Percentiles rank a stretch among this genome's conserved stretches.
phyloP scores from a whole-genome alignment of 73 alveolate genomes.

The Paramecium sexaurelia region DNA sequence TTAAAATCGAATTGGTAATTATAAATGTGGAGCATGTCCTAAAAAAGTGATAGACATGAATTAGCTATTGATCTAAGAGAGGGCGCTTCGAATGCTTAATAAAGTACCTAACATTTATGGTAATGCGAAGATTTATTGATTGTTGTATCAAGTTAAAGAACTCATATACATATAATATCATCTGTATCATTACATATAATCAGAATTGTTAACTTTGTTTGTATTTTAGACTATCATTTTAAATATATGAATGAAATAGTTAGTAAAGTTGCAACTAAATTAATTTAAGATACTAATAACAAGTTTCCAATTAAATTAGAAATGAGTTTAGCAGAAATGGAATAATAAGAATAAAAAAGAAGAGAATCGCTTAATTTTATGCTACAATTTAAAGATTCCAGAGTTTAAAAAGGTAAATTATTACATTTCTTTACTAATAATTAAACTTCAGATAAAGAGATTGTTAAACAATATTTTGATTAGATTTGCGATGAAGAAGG shows the following conservation, averaged over 20 bases:
- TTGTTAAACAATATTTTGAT: constrained; percentile 11
- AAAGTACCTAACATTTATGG: neutral
- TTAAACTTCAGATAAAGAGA: constrained; percentile 1
- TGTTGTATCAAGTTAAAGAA: constrained; percentile 22
- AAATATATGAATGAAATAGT: constrained; percentile 15
- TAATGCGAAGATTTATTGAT: neutral
- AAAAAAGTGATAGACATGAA: constrained; percentile 44
- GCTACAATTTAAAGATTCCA: neutral
- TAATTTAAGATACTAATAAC: neutral
- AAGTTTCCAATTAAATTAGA: constrained; percentile 43
- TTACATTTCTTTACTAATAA: neutral
- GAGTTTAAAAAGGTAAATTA: constrained; percentile 13
- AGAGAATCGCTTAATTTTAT: constrained; percentile 27
- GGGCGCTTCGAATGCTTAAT: constrained; percentile 18
- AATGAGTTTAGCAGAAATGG: constrained; percentile 21
- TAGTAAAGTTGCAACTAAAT: neutral
- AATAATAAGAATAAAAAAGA: constrained; percentile 25
- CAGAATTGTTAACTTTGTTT: neutral
- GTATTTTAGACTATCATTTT: constrained; percentile 18
- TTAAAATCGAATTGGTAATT: constrained; percentile 45
- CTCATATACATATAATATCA: constrained; percentile 31
- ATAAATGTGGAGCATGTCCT: constrained; percentile 45
- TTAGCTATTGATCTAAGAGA: constrained; percentile 50
- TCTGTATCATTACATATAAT: constrained; percentile 30
- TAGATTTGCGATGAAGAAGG: constrained; percentile 51